Base-by-base conservation (phyloP, 2,329 filamentous ascomycete genomes). In the Aspergillus sp. region DNA sequence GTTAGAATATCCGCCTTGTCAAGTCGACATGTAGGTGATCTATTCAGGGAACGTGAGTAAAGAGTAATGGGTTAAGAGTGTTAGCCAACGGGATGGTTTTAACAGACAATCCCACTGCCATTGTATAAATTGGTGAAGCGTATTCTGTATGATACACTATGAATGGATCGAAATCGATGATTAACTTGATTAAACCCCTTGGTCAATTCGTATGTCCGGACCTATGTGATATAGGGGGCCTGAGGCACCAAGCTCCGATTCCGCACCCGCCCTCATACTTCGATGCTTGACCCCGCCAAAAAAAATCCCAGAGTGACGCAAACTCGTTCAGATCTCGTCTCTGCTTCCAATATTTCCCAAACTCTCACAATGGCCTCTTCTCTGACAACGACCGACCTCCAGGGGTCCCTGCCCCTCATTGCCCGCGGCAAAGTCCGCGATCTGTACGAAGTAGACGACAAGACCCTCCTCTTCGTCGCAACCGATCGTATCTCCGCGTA, bases 401-500 rank as follows among this genome's bases (percentile, higher is more conserved):
- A 75, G 60, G 74, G 71, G 26, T 66, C 70, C n/a, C 65, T 82
- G 60, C 78, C 77, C 30, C 71, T 81, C 52, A 71, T 88, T 47
- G 83, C 84, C 7, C 80, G 81, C 39, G 86, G 86, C 62, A 96
- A 96, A 78, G 91, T 96, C 24, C 86, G 91, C 68, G 90, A 96
- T 69, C 83, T 96, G 38, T 96, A 91, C 74, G 81, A 84, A 60
- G 78, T 96, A 53, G 85, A 90, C 71, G 78, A 85, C 41, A 77
- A 83, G 56, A 89, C 85, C 2, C 84, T 96, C 4, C 87, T 96
- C 56, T 93, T 96, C 71, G 86, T 93, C 55, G 89, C 90, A 22
- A 89, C 90, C 13, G 93, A 97, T 78, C 89, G 95, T 64, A 95
- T 97, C 73, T 96, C 91, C 22, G 95, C 95, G 55, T 98, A 93